Evolutionary conservation across 768 basidiomycete species (phyloP), one percentile per base, ranked within the genome.

Genomic region (Rhizopogon roseolus): DNA sequence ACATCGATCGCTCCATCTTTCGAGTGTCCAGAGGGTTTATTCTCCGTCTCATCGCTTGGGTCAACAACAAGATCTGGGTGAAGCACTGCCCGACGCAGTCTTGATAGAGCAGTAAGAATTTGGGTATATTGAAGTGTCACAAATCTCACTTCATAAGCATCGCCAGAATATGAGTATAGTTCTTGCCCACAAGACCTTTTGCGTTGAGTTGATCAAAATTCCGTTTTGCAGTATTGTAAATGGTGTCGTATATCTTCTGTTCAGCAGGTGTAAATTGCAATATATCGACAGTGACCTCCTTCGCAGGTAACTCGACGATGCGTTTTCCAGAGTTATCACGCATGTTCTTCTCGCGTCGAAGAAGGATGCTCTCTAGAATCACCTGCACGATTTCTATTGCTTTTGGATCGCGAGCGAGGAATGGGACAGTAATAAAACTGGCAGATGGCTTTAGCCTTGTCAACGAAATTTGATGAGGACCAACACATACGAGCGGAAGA

Each of bases 331-430:
- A 82, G 36, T 71, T 75, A 69, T 95, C 95, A 37, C 82, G 81
- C 91, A 94, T 96, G 50, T 81, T 86, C 75, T 98, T 98, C 69
- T 98, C 95, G 57, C 96, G 81, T 13, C 96, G 81, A 7, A 98
- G 75, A 5, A 98, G 74, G 46, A 92, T 79, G 36, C 84, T 91
- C 67, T 96, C 93, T 16, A 98, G 76, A 55, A 98, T 94, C 54
- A 94, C 88, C 70, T 98, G 95, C 0, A 98, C 93, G 41, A 98
- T 86, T 62, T 96, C 93, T 45, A 98, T 88, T 0, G 93, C 95
- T 64, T 93, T 94, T 0, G 90, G 84, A 66, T 98, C 95, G 37
- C 85, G 87, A 42, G 86, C 88, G 52, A 95, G 78, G 73, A 98
- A 98, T 8, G 96, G 96, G 4, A 93, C 70, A 0, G 90, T 95